Percentiles rank a stretch among this genome's conserved stretches.
phyloP scores from a whole-genome alignment of 192 early-diverging fungal genomes.

The Chytriomyces confervae region DNA sequence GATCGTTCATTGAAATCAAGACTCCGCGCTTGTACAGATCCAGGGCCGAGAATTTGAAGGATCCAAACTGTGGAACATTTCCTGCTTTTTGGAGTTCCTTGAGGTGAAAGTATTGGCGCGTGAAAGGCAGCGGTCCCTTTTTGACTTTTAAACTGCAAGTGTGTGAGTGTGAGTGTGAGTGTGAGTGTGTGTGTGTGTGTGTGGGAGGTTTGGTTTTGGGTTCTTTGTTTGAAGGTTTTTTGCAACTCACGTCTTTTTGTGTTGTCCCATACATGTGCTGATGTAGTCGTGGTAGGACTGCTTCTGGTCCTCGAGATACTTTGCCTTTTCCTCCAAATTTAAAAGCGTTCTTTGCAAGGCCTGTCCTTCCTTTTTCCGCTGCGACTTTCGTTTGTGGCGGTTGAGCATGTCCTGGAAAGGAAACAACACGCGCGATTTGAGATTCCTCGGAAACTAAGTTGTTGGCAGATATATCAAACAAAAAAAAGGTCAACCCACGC shows the following conservation, averaged over 20 bases:
- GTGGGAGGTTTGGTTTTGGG: neutral
- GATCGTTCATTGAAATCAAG: constrained; percentile 81
- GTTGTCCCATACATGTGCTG: constrained; percentile 84
- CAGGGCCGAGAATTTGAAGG: constrained; percentile 97
- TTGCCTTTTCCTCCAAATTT: constrained; percentile 83
- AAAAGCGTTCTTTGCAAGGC: constrained; percentile 79
- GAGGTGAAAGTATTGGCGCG: constrained; percentile 94
- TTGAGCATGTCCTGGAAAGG: constrained; percentile 79
- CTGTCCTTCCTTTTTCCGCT: constrained; percentile 74
- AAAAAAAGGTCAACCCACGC: constrained; percentile 32
- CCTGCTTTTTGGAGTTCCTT: constrained; percentile 82
- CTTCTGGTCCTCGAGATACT: constrained; percentile 86
- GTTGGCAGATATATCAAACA: neutral
- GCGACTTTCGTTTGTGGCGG: constrained; percentile 82
- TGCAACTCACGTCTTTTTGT: constrained; percentile 58
- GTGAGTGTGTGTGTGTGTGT: no score
- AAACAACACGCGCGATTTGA: neutral
- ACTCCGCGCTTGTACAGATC: constrained; percentile 93
- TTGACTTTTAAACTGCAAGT: constrained; percentile 57
- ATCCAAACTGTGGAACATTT: constrained; percentile 92
- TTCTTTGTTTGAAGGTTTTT: neutral
- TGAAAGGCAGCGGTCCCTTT: constrained; percentile 81
- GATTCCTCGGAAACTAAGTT: neutral
- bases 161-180: neutral
- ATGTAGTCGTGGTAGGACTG: constrained; percentile 93